phyloP scores from a whole-genome alignment of 2,329 filamentous ascomycete genomes.

The Mollisia scopiformis region DNA sequence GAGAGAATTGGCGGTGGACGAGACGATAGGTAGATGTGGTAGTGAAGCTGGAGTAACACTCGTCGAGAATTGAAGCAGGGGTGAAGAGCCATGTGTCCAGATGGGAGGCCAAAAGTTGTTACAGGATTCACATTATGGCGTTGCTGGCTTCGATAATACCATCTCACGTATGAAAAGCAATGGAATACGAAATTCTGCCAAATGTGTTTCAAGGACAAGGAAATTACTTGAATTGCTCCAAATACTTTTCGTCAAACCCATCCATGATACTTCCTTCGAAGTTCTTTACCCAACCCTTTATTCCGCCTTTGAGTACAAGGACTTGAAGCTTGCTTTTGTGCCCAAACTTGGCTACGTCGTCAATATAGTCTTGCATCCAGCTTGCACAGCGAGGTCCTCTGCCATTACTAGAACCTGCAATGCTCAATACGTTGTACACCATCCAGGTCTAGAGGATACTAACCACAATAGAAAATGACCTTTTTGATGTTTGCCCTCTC shows the following conservation, averaged over 20 bases:
- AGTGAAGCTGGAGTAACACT: not conserved
- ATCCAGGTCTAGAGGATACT: conserved; percentile 12
- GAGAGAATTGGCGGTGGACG: conserved; percentile 66
- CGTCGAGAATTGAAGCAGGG: not conserved
- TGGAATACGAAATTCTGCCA: conserved; percentile 15
- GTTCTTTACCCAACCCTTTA: conserved; percentile 57
- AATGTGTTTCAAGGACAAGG: not conserved
- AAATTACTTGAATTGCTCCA: conserved; percentile 36
- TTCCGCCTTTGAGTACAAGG: conserved; percentile 52
- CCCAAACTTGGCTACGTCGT: conserved; percentile 44
- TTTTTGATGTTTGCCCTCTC: conserved; percentile 50
- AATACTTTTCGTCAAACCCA: conserved; percentile 48
- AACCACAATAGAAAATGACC: conserved; percentile 61
- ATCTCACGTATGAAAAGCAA: conserved; percentile 27
- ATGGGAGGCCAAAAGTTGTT: conserved; percentile 16
- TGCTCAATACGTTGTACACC: not conserved
- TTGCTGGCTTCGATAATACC: conserved; percentile 32
- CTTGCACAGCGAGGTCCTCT: conserved; percentile 55
- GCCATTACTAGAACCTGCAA: conserved; percentile 50
- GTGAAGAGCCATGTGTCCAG: not conserved
- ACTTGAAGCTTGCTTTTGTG: conserved; percentile 47
- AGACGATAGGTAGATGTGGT: conserved; percentile 41
- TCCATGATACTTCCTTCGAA: conserved; percentile 52
- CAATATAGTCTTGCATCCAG: conserved; percentile 60
- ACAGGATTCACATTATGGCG: conserved; percentile 25